Evolutionary conservation across 2,329 filamentous ascomycete genomes (phyloP), one percentile per base, ranked within the genome.

Genomic region (Acarospora socialis): DNA sequence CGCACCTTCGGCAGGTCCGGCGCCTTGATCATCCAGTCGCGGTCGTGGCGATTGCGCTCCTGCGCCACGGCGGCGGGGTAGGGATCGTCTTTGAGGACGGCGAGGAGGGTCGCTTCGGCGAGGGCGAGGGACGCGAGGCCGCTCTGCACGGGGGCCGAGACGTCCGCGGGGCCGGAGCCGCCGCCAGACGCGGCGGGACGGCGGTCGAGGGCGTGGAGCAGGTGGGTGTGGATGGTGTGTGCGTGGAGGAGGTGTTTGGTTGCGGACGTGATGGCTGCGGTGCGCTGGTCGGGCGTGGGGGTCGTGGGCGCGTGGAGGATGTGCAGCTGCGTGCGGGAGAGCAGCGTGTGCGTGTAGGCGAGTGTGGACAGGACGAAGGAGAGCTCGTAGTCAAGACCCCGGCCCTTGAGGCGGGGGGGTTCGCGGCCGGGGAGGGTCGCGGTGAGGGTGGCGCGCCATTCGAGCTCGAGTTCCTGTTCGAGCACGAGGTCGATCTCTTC

Each of bases 11-110:
- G 80, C 29, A 94, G 81, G 30, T 83, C 74, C 1, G 87, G 83
- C 0, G 83, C 71, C 46, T 80, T 82, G 54, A 90, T 92, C 84
- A 95, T 95, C 87, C 87, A 98, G 43, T 95, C 87, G 39, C 71
- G 83, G 53, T 86, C 83, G 43, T 77, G 74, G 32, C 77, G 72
- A 49, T 92, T 92, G 28, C 86, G 70, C 35, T 77, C 73, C 46
- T 92, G 81, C 1, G 83, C 74, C 2, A 92, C 77, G 5, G 77
- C 70, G 2, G 79, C 75, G 1, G 87, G 79, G 48, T 94, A 95
- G 0, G 87, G 84, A 48, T 98, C 90, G 50, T 95, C 87, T 46
- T 95, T 95, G 30, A 92, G 55, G 1, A 95, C 83, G 1, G 83
- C 83, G 1, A 94, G 69, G 1, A 95, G 66, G 0, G 86, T 94